Evolutionary conservation across 2,329 filamentous ascomycete species (phyloP), one percentile per base, ranked within the genome.

Genomic region (Cadophora gregata): DNA sequence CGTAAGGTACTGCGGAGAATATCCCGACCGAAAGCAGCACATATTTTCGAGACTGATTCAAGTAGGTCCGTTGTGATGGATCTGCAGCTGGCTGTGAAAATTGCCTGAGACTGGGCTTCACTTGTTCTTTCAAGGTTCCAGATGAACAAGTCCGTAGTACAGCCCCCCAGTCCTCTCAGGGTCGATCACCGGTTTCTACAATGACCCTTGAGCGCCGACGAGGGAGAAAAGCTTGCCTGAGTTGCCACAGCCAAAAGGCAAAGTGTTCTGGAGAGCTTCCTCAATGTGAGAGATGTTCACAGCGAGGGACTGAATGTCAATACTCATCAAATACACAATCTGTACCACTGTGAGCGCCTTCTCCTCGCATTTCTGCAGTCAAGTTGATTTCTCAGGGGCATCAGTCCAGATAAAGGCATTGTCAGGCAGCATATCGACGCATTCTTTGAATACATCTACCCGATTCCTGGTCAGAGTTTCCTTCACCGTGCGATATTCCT

Each of bases 391-490:
- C 7, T n/a, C 27, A 55, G 51, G 9, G 51, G 36, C 16, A 36
- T 55, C 10, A 19, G 16, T 36, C 29, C 51, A 33, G 29, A 55
- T 21, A 55, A 55, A 55, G 51, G 27, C 2, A 55, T 55, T 21
- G 29, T 55, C 29, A 33, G 51, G 51, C 51, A 55, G 21, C 29
- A 55, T 21, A 55, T 55, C 27, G 51, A 55, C 29, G 51, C 51
- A 5, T 55, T 55, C 51, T 55, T 55, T 55, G 51, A 55, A 8
- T 33, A 36, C 29, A 55, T 55, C 16, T 55, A 55, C 21, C 51
- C 51, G 6, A 55, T 55, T 10, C 51, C 51, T n/a, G 51, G 51
- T 33, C 51, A 55, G 19, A 55, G 51, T 21, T 55, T 55, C 19
- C 51, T 55, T 19, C 51, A 55, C 21, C 51, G 51, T 10, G 27